A percentile compares a stretch with the other conserved stretches of the same genome.
Evolutionary conservation across 2,329 filamentous ascomycete species (phyloP).

Genomic region (Aspergillus aculeatus): DNA sequence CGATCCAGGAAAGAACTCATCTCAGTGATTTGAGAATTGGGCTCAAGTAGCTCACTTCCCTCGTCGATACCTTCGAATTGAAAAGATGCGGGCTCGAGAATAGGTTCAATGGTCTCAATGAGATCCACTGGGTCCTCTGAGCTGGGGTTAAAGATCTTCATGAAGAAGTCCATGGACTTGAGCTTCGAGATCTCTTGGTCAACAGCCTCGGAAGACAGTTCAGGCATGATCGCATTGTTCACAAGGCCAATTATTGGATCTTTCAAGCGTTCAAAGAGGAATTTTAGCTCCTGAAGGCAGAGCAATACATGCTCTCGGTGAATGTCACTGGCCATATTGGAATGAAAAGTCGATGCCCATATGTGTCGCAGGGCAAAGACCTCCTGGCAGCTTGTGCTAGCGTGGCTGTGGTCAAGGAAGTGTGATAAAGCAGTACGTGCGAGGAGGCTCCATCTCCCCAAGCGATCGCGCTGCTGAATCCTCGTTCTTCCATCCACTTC

Average conservation of each 20-base stretch:
- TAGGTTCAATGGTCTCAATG: conserved; percentile 89
- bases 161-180: conserved; percentile 95
- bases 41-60: conserved; percentile 36
- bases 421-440: conserved; percentile 54
- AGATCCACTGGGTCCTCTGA: conserved; percentile 76
- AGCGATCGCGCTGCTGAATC: conserved; percentile 55
- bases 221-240: conserved; percentile 86
- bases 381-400: conserved; percentile 31
- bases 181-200: conserved; percentile 89
- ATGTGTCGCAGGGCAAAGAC: conserved; percentile 60
- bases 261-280: conserved; percentile 49
- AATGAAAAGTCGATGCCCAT: conserved; percentile 64
- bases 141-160: conserved; percentile 82
- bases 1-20: conserved; percentile 81
- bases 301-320: conserved; percentile 60
- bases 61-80: conserved; percentile 24
- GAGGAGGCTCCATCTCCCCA: conserved; percentile 60
- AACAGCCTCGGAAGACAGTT: conserved; percentile 77
- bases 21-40: conserved; percentile 61
- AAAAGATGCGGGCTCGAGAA: conserved; percentile 66
- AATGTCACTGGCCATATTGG: conserved; percentile 57
- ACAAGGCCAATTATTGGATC: conserved; percentile 60
- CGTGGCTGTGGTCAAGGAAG: conserved; percentile 34
- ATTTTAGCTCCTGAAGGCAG: conserved; percentile 63
- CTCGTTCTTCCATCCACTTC: conserved; percentile 54